phyloP scores from a whole-genome alignment of 192 early-diverging fungal genomes.

The Haplosporangium gracile region DNA sequence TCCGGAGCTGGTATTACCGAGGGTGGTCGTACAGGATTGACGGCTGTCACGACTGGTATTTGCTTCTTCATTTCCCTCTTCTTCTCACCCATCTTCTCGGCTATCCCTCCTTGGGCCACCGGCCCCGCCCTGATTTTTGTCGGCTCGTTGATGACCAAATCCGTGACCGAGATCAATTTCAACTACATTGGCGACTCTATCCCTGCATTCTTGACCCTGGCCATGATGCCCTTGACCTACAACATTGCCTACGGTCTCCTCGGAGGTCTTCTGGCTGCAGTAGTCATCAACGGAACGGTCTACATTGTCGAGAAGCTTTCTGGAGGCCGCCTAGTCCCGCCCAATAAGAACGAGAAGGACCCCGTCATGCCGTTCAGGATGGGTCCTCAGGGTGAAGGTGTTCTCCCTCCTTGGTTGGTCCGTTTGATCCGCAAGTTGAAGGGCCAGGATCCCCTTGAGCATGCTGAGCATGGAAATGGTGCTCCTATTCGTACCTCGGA shows the following conservation, averaged over 20 bases:
- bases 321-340: constrained; percentile 64
- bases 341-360: constrained; percentile 48
- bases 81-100: constrained; percentile 88
- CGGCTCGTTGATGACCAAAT: constrained; percentile 84
- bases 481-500: constrained; percentile 3
- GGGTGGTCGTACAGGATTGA: constrained; percentile 84
- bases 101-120: constrained; percentile 88
- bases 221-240: constrained; percentile 86
- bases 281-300: constrained; percentile 76
- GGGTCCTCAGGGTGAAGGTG: constrained; percentile 53
- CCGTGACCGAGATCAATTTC: constrained; percentile 82
- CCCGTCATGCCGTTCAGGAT: constrained; percentile 53
- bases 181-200: constrained; percentile 82
- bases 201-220: constrained; percentile 83
- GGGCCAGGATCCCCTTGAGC: constrained; percentile 40
- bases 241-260: constrained; percentile 87
- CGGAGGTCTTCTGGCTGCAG: constrained; percentile 76
- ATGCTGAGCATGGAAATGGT: constrained; percentile 33
- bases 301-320: constrained; percentile 69
- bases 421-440: constrained; percentile 42
- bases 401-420: constrained; percentile 50
- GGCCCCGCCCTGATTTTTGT: constrained; percentile 86
- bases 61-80: constrained; percentile 85
- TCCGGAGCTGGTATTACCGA: constrained; percentile 87
- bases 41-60: constrained; percentile 74